Conservation (phyloP, 257 asterid genomes). For the Nyctanthes arbortristis region DNA sequence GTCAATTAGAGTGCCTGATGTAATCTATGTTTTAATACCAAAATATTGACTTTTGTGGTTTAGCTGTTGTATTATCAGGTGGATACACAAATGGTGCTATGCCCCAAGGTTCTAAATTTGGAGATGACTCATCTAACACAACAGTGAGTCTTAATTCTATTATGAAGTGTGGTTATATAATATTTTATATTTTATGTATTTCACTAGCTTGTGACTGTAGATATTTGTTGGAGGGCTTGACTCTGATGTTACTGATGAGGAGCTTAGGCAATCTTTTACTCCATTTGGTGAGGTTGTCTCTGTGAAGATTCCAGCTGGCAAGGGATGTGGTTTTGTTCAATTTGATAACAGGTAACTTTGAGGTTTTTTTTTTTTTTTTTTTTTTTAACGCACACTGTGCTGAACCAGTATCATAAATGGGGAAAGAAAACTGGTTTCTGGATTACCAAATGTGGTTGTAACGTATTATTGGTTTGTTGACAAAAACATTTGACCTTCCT, state of each 20-base stretch:
- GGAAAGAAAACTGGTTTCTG: not conserved
- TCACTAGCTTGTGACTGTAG: constrained; percentile 29
- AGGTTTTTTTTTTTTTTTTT: constrained; percentile 11
- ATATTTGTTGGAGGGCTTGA: constrained; percentile 80
- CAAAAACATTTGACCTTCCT: not conserved
- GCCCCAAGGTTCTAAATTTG: constrained; percentile 61
- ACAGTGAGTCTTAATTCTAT: constrained; percentile 66
- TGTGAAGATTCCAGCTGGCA: constrained; percentile 91
- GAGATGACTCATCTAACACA: constrained; percentile 73
- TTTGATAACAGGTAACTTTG: constrained; percentile 60
- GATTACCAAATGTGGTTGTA: not conserved
- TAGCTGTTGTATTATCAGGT: constrained; percentile 83
- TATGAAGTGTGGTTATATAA: constrained; percentile 11
- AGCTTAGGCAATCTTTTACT: constrained; percentile 68
- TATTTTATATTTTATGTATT: constrained; percentile 4
- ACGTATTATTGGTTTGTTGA: not conserved
- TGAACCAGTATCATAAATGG: not conserved
- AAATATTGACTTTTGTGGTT: constrained; percentile 29
- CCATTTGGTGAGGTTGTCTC: constrained; percentile 86
- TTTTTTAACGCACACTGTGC: not conserved
- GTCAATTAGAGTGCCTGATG: constrained; percentile 8
- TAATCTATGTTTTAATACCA: constrained; percentile 17
- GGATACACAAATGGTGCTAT: constrained; percentile 72
- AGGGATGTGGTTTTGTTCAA: constrained; percentile 98
- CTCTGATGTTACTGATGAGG: constrained; percentile 88